phyloP scores from a whole-genome alignment of 257 asterid genomes.

The Solanum pennellii region DNA sequence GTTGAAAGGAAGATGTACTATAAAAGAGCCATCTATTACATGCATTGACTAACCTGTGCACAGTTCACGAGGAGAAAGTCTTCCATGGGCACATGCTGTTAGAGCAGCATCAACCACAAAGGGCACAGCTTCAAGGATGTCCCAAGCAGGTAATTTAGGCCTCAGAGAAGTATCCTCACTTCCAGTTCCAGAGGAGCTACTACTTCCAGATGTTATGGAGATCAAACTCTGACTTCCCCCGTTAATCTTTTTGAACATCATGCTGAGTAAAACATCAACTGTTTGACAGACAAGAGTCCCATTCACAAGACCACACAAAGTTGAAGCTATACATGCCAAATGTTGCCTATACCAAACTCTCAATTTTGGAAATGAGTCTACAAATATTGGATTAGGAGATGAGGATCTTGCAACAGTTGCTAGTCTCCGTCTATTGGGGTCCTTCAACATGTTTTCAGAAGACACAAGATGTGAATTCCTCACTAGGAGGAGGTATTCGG shows the following conservation, averaged over 20 bases:
- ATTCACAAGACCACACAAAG: constrained; percentile 76
- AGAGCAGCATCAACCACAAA: constrained; percentile 95
- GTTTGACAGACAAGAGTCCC: constrained; percentile 77
- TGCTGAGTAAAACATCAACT: constrained; percentile 63
- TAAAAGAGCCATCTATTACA: background rate
- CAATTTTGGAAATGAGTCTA: constrained; percentile 89
- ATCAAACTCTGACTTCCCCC: constrained; percentile 52
- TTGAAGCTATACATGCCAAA: constrained; percentile 83
- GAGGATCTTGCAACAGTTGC: constrained; percentile 62
- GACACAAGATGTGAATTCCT: constrained; percentile 69
- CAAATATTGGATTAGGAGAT: constrained; percentile 66
- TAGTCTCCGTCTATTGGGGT: constrained; percentile 72
- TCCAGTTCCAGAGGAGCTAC: constrained; percentile 65
- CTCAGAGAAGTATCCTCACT: constrained; percentile 55
- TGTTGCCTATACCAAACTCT: constrained; percentile 98
- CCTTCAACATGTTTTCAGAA: constrained; percentile 42
- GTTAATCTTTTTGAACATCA: constrained; percentile 74
- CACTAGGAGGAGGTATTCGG: constrained; percentile 78
- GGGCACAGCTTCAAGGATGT: constrained; percentile 94
- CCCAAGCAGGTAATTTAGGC: constrained; percentile 96
- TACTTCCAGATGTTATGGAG: constrained; percentile 59
- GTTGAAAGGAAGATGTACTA: background rate
- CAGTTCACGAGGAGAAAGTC: constrained; percentile 86
- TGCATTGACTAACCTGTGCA: constrained; percentile 66
- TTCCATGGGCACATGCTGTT: constrained; percentile 89